Percentiles rank a stretch among this genome's conserved stretches.
phyloP scores from a whole-genome alignment of 306 rosid genomes.

The Lagenaria siceraria region DNA sequence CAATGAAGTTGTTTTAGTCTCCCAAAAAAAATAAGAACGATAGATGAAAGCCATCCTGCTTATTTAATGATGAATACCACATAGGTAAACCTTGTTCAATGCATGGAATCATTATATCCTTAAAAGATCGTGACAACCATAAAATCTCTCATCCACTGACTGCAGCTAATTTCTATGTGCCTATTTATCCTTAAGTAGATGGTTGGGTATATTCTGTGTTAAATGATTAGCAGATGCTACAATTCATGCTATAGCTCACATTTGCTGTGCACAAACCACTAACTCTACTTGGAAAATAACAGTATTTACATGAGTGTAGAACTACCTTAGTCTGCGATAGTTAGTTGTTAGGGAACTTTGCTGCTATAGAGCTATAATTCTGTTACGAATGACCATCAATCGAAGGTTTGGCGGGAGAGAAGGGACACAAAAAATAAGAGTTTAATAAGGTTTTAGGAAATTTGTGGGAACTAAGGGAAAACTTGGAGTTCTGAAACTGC shows the following conservation, averaged over 20 bases:
- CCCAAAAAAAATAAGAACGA: too few relatives aligned
- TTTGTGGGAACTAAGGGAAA: background rate
- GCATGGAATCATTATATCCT: background rate
- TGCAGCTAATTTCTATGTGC: background rate
- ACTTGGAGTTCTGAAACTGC: background rate
- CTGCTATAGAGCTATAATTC: background rate
- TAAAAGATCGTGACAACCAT: background rate
- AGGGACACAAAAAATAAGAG: background rate
- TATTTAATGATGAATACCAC: background rate
- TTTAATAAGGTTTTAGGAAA: background rate
- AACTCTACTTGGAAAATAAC: background rate
- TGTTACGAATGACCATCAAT: background rate
- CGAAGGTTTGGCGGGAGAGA: background rate
- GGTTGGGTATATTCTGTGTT: background rate
- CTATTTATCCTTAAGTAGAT: background rate
- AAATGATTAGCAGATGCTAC: background rate
- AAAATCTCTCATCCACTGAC: background rate
- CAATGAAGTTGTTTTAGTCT: too few relatives aligned
- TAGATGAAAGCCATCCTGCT: background rate
- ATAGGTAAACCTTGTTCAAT: background rate
- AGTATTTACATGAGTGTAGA: background rate
- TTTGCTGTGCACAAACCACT: background rate
- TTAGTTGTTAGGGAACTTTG: background rate
- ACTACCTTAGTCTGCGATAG: background rate
- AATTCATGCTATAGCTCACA: background rate